phyloP scores from a whole-genome alignment of 2,329 filamentous ascomycete genomes.

The Ophidiomyces ophidiicola region DNA sequence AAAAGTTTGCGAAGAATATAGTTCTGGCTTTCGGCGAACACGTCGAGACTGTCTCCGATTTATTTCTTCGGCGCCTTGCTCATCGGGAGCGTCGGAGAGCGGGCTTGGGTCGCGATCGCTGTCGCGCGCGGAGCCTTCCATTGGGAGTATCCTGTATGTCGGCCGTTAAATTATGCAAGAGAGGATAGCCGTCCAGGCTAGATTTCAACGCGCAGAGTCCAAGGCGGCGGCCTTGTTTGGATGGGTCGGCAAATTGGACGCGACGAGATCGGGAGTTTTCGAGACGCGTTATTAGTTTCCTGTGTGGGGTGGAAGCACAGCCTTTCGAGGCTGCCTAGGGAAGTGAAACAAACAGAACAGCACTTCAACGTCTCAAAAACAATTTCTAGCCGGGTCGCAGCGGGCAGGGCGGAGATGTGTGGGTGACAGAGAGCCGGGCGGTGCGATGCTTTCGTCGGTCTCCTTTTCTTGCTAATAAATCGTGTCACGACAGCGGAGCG shows the following conservation, averaged over 20 bases:
- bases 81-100: conserved; percentile 13
- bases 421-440: too few species aligned
- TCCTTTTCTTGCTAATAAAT: too few species aligned
- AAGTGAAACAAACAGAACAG: too few species aligned
- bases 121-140: conserved; percentile 9
- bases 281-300: conserved; percentile 10
- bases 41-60: conserved; percentile 36
- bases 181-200: too few species aligned
- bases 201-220: background rate
- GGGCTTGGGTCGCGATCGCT: conserved; percentile 16
- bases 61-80: conserved; percentile 19
- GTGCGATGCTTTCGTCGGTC: too few species aligned
- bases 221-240: background rate
- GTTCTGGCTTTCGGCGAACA: conserved; percentile 31
- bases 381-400: background rate
- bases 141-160: conserved; percentile 2
- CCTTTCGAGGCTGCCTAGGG: too few species aligned
- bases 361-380: background rate
- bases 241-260: conserved; percentile 7
- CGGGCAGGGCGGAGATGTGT: background rate
- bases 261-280: conserved; percentile 3
- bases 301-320: too few species aligned
- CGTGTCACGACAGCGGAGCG: too few species aligned
- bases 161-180: too few species aligned
- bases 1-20: conserved; percentile 29